These are phyloP conservation scores for Microthlaspi erraticum DNA, from an alignment of 345 rosid species.

Conservation along the genomic window DNA sequence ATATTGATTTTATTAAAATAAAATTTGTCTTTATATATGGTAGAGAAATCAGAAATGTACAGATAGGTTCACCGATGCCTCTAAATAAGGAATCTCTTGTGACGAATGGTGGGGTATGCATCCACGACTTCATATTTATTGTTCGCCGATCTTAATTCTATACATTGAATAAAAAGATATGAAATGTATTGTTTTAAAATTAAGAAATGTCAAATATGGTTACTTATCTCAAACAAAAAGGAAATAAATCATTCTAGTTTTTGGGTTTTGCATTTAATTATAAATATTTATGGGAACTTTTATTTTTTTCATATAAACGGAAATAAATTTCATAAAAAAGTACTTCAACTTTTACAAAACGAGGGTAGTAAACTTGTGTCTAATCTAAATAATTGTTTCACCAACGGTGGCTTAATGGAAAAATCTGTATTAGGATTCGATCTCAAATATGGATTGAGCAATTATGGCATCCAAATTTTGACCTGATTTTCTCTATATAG, in stretches of 20 bases:
- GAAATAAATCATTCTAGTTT: neutral
- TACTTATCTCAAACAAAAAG: neutral
- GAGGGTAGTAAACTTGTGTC: neutral
- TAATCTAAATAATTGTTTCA: no score
- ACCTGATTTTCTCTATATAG: constrained; percentile 24
- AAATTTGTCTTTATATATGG: neutral
- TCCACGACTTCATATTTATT: constrained; percentile 30
- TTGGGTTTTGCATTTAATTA: neutral
- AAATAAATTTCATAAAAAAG: constrained; percentile 9
- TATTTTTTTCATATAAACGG: no score
- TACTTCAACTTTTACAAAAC: neutral
- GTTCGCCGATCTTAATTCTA: neutral
- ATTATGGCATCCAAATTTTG: constrained; percentile 6
- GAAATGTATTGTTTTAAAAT: no score
- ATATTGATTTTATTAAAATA: neutral
- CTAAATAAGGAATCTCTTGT: constrained; percentile 38
- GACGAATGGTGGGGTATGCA: constrained; percentile 29
- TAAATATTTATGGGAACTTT: no score
- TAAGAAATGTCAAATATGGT: constrained; percentile 2
- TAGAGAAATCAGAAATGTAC: constrained; percentile 23
- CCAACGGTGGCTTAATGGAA: neutral
- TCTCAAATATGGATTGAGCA: constrained; percentile 5
- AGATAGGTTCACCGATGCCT: neutral
- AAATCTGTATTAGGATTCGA: constrained; percentile 4
- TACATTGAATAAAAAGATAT: neutral